Evolutionary conservation across 2,329 filamentous ascomycete species (phyloP).

Genomic region (Cercospora sesami): DNA sequence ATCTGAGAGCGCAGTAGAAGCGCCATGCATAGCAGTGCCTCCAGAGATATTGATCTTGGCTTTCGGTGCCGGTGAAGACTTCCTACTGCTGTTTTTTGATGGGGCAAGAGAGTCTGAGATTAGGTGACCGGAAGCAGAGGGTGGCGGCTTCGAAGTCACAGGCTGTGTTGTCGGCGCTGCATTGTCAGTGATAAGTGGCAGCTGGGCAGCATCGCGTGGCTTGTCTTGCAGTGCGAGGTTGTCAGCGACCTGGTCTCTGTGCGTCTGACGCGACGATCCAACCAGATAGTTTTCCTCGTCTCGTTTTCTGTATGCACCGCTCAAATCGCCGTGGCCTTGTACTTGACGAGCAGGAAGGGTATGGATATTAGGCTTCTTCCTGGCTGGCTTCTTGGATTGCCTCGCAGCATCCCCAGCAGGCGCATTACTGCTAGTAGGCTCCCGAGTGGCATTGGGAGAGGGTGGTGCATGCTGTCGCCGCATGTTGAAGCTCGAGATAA

Average conservation of each 20-base stretch:
- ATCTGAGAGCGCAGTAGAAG: slow-evolving; percentile 69
- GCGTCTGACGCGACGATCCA: slow-evolving; percentile 43
- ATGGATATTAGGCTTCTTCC: slow-evolving; percentile 46
- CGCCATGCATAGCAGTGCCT: slow-evolving; percentile 78
- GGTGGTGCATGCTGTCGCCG: slow-evolving; percentile 48
- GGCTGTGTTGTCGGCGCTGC: slow-evolving; percentile 47
- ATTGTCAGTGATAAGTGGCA: slow-evolving; percentile 47
- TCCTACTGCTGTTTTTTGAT: slow-evolving; percentile 49
- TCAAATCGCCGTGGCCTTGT: slow-evolving; percentile 62
- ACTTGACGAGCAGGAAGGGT: slow-evolving; percentile 44
- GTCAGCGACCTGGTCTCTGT: slow-evolving; percentile 45
- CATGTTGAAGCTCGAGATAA: slow-evolving; percentile 74
- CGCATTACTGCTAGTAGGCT: slow-evolving; percentile 9
- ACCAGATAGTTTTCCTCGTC: slow-evolving; percentile 73
- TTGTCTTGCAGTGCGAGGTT: slow-evolving; percentile 54
- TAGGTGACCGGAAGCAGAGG: slow-evolving; percentile 72
- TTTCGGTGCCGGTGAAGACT: slow-evolving; percentile 54
- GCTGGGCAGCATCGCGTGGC: slow-evolving; percentile 48
- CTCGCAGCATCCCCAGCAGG: slow-evolving; percentile 29
- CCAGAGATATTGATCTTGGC: slow-evolving; percentile 73
- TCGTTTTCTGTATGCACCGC: slow-evolving; percentile 75
- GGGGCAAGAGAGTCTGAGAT: slow-evolving; percentile 67
- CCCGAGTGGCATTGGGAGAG: slow-evolving; percentile 3
- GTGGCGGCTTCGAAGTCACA: slow-evolving; percentile 55
- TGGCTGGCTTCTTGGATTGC: slow-evolving; percentile 31